A percentile compares a stretch with the other conserved stretches of the same genome.
These are phyloP conservation scores for Crithidia thermophila DNA, from an alignment of 208 protist species.

Conservation along the genomic window DNA sequence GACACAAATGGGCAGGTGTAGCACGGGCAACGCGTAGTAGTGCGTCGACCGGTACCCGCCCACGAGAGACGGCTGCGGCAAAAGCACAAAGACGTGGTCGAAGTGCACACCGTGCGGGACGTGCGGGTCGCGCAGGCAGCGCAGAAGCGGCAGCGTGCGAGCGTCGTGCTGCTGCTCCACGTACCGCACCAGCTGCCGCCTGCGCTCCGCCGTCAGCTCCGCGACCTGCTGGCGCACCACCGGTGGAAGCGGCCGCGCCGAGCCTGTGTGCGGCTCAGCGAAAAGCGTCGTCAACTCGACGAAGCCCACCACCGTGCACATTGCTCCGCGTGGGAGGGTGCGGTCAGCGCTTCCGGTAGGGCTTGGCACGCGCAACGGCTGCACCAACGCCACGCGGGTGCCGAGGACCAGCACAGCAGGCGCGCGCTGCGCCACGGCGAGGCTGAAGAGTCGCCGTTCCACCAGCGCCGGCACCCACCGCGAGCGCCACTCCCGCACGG, in stretches of 20 bases:
- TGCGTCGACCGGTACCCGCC: conserved; percentile 64
- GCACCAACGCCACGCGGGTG: conserved; percentile 30
- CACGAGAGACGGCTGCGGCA: conserved; percentile 33
- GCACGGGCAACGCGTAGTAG: conserved; percentile 59
- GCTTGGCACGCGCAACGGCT: conserved; percentile 14
- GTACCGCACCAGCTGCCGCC: conserved; percentile 11
- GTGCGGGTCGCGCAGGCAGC: background rate
- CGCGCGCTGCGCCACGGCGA: conserved; percentile 43
- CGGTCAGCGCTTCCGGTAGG: background rate
- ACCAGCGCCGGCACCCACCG: conserved; percentile 30
- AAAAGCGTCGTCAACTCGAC: background rate
- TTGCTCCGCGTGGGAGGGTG: background rate
- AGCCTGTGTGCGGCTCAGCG: background rate
- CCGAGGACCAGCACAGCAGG: conserved; percentile 38
- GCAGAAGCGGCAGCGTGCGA: conserved; percentile 40
- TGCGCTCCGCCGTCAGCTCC: background rate
- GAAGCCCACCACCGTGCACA: conserved; percentile 38
- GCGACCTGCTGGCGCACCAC: conserved; percentile 7
- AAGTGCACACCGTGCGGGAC: background rate
- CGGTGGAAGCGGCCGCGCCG: background rate
- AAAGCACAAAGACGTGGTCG: conserved; percentile 25
- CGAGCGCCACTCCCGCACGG: conserved; percentile 13
- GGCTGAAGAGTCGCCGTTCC: conserved; percentile 51
- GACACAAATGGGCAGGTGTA: conserved; percentile 51
- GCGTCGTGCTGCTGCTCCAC: conserved; percentile 29